Evolutionary conservation across 2,329 filamentous ascomycete genomes (phyloP), one percentile per base, ranked within the genome.

Genomic region (Juglanconis sp.): DNA sequence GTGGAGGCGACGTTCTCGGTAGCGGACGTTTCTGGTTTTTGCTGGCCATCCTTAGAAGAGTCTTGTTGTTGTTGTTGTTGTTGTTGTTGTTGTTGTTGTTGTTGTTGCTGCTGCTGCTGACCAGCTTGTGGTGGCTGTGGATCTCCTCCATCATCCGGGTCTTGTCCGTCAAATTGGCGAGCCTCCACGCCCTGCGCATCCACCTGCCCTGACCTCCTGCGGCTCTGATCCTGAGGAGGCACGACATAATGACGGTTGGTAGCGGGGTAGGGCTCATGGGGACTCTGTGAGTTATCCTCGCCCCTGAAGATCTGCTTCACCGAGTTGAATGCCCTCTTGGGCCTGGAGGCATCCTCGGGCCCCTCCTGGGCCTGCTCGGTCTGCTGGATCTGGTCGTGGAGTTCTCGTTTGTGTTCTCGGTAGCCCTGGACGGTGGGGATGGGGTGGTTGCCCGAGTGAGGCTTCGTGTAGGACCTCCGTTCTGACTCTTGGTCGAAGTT

Each of bases 371-470:
- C 63, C 35, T 58, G 54, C 57, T 65, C 59, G 10, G 61, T 57
- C 35, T 62, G 54, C 40, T 76, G 64, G 7, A 74, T 68, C 52
- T 77, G 71, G 54, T 74, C 70, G 55, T 76, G 74, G n/a, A 81
- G 71, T 49, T 78, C 76, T 36, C 70, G 76, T 48, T 74, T 74
- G 53, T 80, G 78, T 61, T 82, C 74, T 31, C 75, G 71, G 60
- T 82, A 83, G 51, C 73, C 76, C 47, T 79, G 76, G 49, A 83
- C 72, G 34, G 80, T 83, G 7, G 81, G 81, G 35, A 80, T 74
- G 3, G 77, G 78, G 62, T 77, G 72, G 10, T 69, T 71, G 40
- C 73, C 74, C 54, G 72, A 77, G 64, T 80, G 79, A 2, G 77
- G 77, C 48, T 71, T 69, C 36, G 72, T 69, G 58, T 76, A 53